Percentiles rank a stretch among this genome's conserved stretches.
phyloP scores from a whole-genome alignment of 768 basidiomycete species.

The Lactifluus rugatus region DNA sequence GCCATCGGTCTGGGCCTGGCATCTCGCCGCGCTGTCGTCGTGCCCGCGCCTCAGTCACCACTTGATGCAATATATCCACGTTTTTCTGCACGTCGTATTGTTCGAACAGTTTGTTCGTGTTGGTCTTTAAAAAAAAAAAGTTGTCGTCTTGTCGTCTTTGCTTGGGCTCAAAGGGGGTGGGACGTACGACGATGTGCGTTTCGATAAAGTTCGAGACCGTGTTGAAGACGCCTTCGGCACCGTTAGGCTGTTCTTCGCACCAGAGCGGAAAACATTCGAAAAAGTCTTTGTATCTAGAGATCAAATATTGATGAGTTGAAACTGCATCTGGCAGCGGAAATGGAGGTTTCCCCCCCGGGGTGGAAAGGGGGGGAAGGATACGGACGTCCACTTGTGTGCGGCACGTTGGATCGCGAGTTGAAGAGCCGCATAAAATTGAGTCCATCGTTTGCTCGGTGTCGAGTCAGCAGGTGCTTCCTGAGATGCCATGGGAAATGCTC shows the following conservation, averaged over 20 bases:
- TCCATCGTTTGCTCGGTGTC: conserved; percentile 36
- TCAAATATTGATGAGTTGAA: too few species aligned
- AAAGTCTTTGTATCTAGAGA: conserved; percentile 38
- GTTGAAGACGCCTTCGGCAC: conserved; percentile 32
- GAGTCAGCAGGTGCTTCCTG: conserved; percentile 8
- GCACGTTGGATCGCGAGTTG: conserved; percentile 44
- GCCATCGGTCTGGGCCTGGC: conserved; percentile 53
- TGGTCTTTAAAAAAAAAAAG: conserved; percentile 33
- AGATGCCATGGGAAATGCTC: conserved; percentile 23
- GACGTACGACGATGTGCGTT: conserved; percentile 38
- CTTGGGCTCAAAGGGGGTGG: neutral
- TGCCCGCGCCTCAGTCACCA: conserved; percentile 56
- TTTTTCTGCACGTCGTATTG: conserved; percentile 59
- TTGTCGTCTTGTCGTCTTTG: too few species aligned
- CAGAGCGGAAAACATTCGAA: conserved; percentile 31
- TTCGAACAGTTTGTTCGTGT: conserved; percentile 59
- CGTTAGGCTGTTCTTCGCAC: conserved; percentile 30
- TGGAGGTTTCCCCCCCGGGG: too few species aligned
- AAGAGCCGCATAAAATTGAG: conserved; percentile 41
- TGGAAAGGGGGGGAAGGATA: conserved; percentile 9
- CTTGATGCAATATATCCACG: conserved; percentile 58
- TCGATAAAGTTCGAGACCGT: conserved; percentile 67
- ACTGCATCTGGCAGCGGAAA: too few species aligned
- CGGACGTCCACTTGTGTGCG: conserved; percentile 47
- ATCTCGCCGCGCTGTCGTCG: conserved; percentile 37